These are phyloP conservation scores for Saccharomyces hybrid DNA, from an alignment of 1,139 yeast genomes.

Conservation along the genomic window DNA sequence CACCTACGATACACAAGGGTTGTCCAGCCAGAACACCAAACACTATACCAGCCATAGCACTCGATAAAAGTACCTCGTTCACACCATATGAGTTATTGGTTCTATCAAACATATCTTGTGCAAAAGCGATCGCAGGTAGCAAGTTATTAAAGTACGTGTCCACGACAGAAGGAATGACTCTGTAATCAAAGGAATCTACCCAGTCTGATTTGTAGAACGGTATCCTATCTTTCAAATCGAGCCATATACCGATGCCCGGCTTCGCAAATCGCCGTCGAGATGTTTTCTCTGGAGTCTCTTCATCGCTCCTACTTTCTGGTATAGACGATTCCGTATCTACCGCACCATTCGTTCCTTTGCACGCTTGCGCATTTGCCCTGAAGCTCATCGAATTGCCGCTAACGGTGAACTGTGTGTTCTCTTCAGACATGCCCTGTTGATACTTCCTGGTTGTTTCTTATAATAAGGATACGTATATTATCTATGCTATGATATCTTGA, in stretches of 20 bases:
- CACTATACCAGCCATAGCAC: conserved; percentile 82
- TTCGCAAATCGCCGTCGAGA: conserved; percentile 15
- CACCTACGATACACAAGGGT: conserved; percentile 94
- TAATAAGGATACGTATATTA: not conserved
- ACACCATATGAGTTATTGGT: conserved; percentile 84
- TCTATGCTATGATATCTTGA: not conserved
- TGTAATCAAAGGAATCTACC: conserved; percentile 72
- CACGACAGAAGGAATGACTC: conserved; percentile 80
- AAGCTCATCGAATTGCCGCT: not conserved
- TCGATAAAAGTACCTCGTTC: conserved; percentile 75
- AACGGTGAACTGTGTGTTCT: not conserved
- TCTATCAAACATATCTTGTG: conserved; percentile 92
- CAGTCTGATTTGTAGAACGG: conserved; percentile 75
- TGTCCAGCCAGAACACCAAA: conserved; percentile 86
- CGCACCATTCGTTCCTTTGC: not conserved
- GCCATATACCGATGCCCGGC: conserved; percentile 29
- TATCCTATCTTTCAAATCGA: conserved; percentile 31
- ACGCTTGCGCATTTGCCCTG: not conserved
- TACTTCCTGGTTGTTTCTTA: not conserved
- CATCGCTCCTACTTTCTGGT: not conserved
- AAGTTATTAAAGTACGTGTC: conserved; percentile 83
- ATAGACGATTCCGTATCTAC: not conserved
- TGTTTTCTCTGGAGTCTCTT: not conserved
- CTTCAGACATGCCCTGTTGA: not conserved
- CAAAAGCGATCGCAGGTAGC: conserved; percentile 91